These are phyloP conservation scores for Syzygium aromaticum DNA, from an alignment of 345 rosid genomes.

Conservation along the genomic window DNA sequence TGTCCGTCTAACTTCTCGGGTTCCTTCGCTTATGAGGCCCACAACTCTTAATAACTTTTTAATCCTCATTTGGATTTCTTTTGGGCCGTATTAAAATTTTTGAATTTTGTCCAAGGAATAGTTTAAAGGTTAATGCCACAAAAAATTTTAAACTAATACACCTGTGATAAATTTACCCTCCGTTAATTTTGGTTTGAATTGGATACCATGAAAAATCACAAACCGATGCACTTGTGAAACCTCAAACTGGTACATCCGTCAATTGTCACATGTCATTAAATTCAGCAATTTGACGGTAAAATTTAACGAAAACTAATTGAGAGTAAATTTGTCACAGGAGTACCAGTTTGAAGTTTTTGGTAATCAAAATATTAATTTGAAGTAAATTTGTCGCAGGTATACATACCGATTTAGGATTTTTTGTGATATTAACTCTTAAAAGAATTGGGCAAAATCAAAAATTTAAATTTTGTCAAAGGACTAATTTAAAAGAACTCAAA, in stretches of 20 bases:
- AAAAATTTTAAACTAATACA: accelerated
- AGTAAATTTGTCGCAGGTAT: too few relatives aligned
- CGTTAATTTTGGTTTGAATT: accelerated
- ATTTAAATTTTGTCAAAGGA: background rate
- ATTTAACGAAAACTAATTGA: accelerated
- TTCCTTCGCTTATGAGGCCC: background rate
- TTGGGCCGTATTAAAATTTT: background rate
- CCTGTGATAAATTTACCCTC: accelerated
- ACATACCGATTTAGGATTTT: too few relatives aligned
- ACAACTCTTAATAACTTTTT: background rate
- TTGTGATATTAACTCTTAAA: too few relatives aligned
- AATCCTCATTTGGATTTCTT: background rate
- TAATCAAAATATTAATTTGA: too few relatives aligned
- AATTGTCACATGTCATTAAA: too few relatives aligned
- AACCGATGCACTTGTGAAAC: too few relatives aligned
- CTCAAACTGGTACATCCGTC: too few relatives aligned
- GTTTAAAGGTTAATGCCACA: too few relatives aligned
- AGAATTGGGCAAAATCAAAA: too few relatives aligned
- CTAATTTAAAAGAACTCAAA: too few relatives aligned
- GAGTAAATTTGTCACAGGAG: accelerated
- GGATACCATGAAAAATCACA: too few relatives aligned
- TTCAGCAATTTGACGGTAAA: too few relatives aligned
- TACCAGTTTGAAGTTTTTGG: accelerated
- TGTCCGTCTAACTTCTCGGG: background rate
- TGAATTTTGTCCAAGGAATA: background rate